A percentile compares a stretch with the other conserved stretches of the same genome.
These are phyloP conservation scores for Solanum arcanum DNA, from an alignment of 257 asterid genomes.

Conservation along the genomic window DNA sequence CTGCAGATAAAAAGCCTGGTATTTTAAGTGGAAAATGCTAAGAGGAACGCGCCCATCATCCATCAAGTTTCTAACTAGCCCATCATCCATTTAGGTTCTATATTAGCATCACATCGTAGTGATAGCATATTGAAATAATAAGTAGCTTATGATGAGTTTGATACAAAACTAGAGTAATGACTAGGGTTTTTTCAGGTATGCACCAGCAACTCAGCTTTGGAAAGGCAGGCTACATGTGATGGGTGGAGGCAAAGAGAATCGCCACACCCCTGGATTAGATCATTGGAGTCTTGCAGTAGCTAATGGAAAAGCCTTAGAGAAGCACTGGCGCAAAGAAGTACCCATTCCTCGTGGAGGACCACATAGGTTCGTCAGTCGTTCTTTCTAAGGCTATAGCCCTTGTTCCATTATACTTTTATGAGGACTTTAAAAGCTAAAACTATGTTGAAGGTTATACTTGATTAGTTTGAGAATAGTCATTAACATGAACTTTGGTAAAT, in stretches of 20 bases:
- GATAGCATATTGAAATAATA: not conserved
- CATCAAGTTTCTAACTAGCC: not conserved
- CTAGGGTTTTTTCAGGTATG: constrained; percentile 42
- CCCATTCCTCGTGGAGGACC: constrained; percentile 81
- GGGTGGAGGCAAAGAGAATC: constrained; percentile 81
- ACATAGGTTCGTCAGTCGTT: constrained; percentile 31
- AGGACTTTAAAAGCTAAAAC: not conserved
- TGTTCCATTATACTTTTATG: not conserved
- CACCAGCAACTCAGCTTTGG: constrained; percentile 81
- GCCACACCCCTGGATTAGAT: constrained; percentile 57
- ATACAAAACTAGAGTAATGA: not conserved
- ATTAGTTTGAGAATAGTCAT: not conserved
- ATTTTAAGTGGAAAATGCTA: not conserved
- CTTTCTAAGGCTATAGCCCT: not conserved
- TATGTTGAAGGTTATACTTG: not conserved
- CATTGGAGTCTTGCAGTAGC: constrained; percentile 71
- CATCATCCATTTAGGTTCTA: not conserved
- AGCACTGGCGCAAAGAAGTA: constrained; percentile 43
- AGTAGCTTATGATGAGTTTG: not conserved
- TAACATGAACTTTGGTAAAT: not conserved
- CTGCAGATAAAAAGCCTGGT: not conserved
- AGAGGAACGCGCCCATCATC: not conserved
- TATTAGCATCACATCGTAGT: not conserved
- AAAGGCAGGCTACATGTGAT: constrained; percentile 69
- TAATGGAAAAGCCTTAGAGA: constrained; percentile 55